phyloP scores from a whole-genome alignment of 1,284 basidiomycete genomes.

The Jaminaea rosea region DNA sequence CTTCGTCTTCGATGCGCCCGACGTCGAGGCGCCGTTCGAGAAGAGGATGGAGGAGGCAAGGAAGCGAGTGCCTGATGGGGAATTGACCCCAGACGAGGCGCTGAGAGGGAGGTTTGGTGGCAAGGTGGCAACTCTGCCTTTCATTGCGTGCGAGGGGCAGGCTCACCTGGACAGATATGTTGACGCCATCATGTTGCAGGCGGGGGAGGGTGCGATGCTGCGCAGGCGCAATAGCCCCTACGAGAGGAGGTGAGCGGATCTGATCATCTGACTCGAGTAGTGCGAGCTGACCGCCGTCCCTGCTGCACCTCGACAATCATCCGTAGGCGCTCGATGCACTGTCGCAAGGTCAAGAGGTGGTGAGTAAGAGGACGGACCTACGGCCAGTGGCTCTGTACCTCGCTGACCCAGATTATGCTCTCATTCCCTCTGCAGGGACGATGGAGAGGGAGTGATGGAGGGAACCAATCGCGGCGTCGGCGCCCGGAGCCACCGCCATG shows the following conservation, averaged over 20 bases:
- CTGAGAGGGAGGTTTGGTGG: slow-evolving; percentile 17
- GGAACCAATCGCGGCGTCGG: too few species aligned
- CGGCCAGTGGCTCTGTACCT: too few species aligned
- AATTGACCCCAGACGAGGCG: slow-evolving; percentile 18
- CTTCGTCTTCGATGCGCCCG: slow-evolving; percentile 57
- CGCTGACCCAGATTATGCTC: too few species aligned
- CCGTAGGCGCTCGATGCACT: neutral
- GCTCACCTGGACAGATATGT: slow-evolving; percentile 55
- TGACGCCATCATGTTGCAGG: slow-evolving; percentile 54
- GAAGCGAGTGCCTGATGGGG: slow-evolving; percentile 50
- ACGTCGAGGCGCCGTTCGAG: slow-evolving; percentile 52
- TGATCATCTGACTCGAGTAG: too few species aligned
- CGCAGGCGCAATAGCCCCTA: slow-evolving; percentile 55
- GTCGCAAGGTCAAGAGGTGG: slow-evolving; percentile 6
- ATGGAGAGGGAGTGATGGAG: too few species aligned
- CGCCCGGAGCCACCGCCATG: too few species aligned
- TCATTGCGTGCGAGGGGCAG: slow-evolving; percentile 51
- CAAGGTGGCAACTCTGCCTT: slow-evolving; percentile 54
- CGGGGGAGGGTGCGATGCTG: slow-evolving; percentile 62
- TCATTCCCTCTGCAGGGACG: too few species aligned
- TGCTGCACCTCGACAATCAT: too few species aligned
- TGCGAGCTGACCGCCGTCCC: too few species aligned
- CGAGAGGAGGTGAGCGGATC: slow-evolving; percentile 52
- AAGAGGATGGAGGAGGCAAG: slow-evolving; percentile 52
- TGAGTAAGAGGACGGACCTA: too few species aligned